Conservation (phyloP, 192 early-diverging fungal species). For the Umbelopsis vinacea region DNA sequence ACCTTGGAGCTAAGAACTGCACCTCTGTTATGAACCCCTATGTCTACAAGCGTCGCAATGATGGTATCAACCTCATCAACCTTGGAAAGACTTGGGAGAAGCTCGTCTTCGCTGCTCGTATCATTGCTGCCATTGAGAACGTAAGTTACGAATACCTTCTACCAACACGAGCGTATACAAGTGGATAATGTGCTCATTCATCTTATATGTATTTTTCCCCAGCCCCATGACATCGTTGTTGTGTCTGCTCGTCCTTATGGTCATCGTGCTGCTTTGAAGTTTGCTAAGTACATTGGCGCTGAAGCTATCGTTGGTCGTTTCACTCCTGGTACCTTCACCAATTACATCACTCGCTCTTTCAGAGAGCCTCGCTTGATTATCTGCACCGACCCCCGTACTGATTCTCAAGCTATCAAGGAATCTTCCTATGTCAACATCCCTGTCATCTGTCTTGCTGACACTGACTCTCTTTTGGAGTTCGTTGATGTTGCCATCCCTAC, state of each 20-base stretch:
- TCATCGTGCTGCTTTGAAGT: constrained; percentile 99
- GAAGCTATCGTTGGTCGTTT: constrained; percentile 99
- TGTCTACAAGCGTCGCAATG: constrained; percentile 95
- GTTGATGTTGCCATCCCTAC: constrained; percentile 99
- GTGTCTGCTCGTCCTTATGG: constrained; percentile 97
- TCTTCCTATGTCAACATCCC: constrained; percentile 99
- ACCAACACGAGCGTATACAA: too few species aligned
- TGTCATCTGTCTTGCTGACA: constrained; percentile 98
- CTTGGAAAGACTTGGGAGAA: constrained; percentile 99
- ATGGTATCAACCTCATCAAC: constrained; percentile 99
- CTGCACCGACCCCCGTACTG: constrained; percentile 96
- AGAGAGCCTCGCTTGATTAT: constrained; percentile 99
- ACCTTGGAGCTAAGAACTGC: constrained; percentile 99
- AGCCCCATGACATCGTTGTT: constrained; percentile 93
- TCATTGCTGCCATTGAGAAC: constrained; percentile 99
- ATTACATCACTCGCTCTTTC: constrained; percentile 99
- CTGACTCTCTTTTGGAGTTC: constrained; percentile 92
- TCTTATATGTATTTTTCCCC: background rate
- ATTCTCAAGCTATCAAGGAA: constrained; percentile 98
- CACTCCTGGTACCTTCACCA: constrained; percentile 99
- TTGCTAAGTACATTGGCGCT: constrained; percentile 97
- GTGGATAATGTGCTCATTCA: background rate
- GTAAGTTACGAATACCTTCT: constrained; percentile 11
- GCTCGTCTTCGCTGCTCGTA: constrained; percentile 97
- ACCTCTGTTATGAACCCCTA: constrained; percentile 95